Evolutionary conservation across 768 basidiomycete genomes (phyloP), one percentile per base, ranked within the genome.

Genomic region (Lentinula sp.): DNA sequence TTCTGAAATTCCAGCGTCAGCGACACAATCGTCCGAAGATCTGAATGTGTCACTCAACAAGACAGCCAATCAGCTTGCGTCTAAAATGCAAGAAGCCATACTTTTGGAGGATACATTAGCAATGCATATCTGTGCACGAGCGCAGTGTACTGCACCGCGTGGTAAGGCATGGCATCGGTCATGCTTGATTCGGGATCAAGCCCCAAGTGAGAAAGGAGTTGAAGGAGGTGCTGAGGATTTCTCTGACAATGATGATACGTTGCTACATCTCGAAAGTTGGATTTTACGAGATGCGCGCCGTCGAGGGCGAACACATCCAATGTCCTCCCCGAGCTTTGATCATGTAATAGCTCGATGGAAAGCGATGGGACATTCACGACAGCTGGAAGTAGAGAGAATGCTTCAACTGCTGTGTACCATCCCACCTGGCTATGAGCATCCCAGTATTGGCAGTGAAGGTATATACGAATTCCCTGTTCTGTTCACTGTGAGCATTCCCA

Each of bases 111-210:
- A 50, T 33, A 48, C 35, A 6, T 18, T 59, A 15, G 33, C 37
- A 18, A 59, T 59, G 57, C 57, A 59, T 45, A n/a, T 59, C 28
- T 59, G 57, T 37, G 45, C 57, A 16, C 43, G 35, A 36, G 35
- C 33, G n/a, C 32, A 48, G 10, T 59, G 57, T 39, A 46, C 33
- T 28, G 56, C 45, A 2, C 37, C 39, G 28, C 15, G 57, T 12
- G 57, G 57, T n/a, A 59, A 33, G 35, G 57, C 57, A n/a, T 59
- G 48, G 43, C 57, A 59, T 49, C 28, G 57, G 23, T 36, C 46
- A 28, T 59, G 57, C 23, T n/a, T 46, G 6, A 46, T 48, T 23
- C 32, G 46, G 28, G 46, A 59, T 18, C 23, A 49, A 35, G 33
- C 3, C 32, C 12, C 3, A 7, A 39, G 6, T 35, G 33, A 53